Evolutionary conservation across 73 alveolate genomes (phyloP).

Genomic region (Blepharisma japonicum): DNA sequence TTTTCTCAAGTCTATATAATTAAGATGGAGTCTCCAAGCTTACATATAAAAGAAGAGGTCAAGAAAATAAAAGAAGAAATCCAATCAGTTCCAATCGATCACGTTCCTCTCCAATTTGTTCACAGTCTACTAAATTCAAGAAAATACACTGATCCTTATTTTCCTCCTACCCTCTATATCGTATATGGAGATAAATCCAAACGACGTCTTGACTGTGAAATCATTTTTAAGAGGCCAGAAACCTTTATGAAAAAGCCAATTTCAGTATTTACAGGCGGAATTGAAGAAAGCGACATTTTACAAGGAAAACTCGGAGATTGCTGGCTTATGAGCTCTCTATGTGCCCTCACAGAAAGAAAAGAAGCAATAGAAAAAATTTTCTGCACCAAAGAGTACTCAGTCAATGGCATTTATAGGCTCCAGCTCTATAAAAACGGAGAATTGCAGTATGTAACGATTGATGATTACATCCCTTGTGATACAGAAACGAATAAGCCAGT

Average conservation of each 20-base stretch:
- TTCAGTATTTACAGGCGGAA: constrained; percentile 61
- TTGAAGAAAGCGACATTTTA: constrained; percentile 80
- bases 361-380: constrained; percentile 52
- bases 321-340: constrained; percentile 82
- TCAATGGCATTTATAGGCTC: constrained; percentile 76
- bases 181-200: not conserved
- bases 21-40: too few relatives aligned
- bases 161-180: not conserved
- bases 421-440: constrained; percentile 96
- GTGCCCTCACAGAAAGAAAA: constrained; percentile 77
- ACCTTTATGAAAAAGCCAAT: not conserved
- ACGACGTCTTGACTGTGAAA: not conserved
- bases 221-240: constrained; percentile 1
- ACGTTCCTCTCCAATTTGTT: not conserved
- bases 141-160: constrained; percentile 10
- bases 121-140: not conserved
- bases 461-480: constrained; percentile 97
- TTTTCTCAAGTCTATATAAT: too few relatives aligned
- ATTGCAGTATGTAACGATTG: constrained; percentile 94
- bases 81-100: constrained; percentile 30
- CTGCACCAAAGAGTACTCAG: constrained; percentile 66
- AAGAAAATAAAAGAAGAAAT: not conserved
- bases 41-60: not conserved
- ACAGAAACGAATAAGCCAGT: constrained; percentile 76
- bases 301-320: constrained; percentile 95